These are phyloP conservation scores for Aphanomyces astaci DNA, from an alignment of 352 stramenopile species.

Conservation along the genomic window DNA sequence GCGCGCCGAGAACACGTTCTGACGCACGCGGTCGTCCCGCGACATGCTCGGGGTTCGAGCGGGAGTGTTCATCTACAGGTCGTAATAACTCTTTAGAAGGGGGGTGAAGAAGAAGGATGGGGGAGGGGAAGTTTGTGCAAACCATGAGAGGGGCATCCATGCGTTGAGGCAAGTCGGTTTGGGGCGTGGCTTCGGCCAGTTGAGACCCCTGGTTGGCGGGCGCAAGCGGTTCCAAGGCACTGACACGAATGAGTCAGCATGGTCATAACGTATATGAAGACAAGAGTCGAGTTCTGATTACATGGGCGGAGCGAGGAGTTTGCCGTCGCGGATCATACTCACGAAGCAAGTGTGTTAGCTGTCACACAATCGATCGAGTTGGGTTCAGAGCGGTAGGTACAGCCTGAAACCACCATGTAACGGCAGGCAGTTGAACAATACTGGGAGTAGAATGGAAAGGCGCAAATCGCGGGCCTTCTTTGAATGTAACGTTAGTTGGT, in stretches of 20 bases:
- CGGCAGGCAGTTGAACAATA: too few relatives aligned
- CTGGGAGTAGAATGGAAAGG: too few relatives aligned
- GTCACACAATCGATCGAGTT: neutral
- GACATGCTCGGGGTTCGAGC: slow-evolving; percentile 38
- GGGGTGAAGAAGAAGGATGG: too few relatives aligned
- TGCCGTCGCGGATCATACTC: slow-evolving; percentile 16
- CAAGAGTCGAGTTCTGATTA: neutral
- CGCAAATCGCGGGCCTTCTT: too few relatives aligned
- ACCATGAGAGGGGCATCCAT: slow-evolving; percentile 66
- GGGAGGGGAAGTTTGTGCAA: too few relatives aligned
- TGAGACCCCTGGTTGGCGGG: slow-evolving; percentile 58
- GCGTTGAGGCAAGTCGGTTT: slow-evolving; percentile 69
- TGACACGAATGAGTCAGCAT: neutral
- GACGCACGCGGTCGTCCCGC: slow-evolving; percentile 59
- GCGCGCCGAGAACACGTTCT: slow-evolving; percentile 63
- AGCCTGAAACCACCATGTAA: neutral
- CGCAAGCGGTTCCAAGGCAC: neutral
- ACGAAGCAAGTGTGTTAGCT: neutral
- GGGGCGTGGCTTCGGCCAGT: slow-evolving; percentile 57
- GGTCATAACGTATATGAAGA: neutral
- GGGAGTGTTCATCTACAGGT: slow-evolving; percentile 65
- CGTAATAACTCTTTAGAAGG: neutral
- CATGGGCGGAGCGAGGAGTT: slow-evolving; percentile 7
- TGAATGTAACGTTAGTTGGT: too few relatives aligned
- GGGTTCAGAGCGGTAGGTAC: neutral